phyloP scores from a whole-genome alignment of 768 basidiomycete species.

The Lactarius psammicola region DNA sequence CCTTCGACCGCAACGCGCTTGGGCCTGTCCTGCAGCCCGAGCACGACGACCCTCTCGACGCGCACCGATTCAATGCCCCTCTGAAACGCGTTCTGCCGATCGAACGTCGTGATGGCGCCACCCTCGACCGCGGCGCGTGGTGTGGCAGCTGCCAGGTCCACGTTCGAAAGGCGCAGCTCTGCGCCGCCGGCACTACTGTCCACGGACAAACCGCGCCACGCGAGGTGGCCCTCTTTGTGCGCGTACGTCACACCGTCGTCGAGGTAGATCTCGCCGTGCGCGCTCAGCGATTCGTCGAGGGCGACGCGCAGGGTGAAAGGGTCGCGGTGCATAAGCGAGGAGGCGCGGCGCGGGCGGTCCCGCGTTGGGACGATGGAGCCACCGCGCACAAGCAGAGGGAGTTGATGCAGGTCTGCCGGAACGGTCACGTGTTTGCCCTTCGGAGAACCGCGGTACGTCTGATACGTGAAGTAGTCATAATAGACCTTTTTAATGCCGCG shows the following conservation, averaged over 20 bases:
- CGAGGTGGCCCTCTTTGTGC: constrained; percentile 71
- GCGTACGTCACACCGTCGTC: constrained; percentile 89
- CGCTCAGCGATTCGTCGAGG: constrained; percentile 55
- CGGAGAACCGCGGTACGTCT: constrained; percentile 62
- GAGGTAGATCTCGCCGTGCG: constrained; percentile 85
- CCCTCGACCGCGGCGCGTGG: constrained; percentile 51
- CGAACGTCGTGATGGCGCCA: constrained; percentile 48
- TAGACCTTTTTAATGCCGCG: constrained; percentile 76
- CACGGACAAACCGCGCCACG: constrained; percentile 79
- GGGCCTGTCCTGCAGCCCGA: constrained; percentile 69
- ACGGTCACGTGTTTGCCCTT: constrained; percentile 70
- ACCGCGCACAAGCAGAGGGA: constrained; percentile 87
- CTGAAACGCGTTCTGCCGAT: constrained; percentile 65
- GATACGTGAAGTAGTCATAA: constrained; percentile 86
- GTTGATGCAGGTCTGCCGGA: constrained; percentile 72
- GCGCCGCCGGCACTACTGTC: constrained; percentile 39
- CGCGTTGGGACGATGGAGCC: constrained; percentile 88
- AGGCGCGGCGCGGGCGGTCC: constrained; percentile 82
- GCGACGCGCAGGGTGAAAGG: constrained; percentile 91
- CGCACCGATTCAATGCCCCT: constrained; percentile 62
- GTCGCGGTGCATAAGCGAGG: constrained; percentile 84
- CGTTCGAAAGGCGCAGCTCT: constrained; percentile 48
- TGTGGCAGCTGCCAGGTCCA: constrained; percentile 49
- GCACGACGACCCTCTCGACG: constrained; percentile 78
- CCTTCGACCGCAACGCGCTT: constrained; percentile 53